Evolutionary conservation across 495 filamentous ascomycete species (phyloP), one percentile per base, ranked within the genome.

Genomic region (Cercophora scortea): DNA sequence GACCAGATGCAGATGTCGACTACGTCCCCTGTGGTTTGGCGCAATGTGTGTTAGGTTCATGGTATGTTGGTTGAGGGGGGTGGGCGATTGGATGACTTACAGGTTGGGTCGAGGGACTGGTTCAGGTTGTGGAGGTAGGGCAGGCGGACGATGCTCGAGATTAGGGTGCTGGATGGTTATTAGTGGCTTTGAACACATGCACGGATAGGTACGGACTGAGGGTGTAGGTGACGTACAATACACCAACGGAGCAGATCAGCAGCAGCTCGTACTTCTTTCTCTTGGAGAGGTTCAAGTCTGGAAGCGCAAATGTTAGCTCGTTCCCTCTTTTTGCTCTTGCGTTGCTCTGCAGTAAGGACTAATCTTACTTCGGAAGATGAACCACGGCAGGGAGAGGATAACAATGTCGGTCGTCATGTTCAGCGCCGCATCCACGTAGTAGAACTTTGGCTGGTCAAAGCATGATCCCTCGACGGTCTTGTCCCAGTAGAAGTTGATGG

Each of bases 1-100:
- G 50, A 47, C 50, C 50, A 52, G 43, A 52, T 52, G 43, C 50
- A 52, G 18, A 47, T 46, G 18, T 52, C 50, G 18, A 52, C 50
- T 6, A 52, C 50, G n/a, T 52, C 16, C 50, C 50, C 50, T 52
- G 17, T 39, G 36, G 6, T 38, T 11, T 32, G 34, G 18, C 9
- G 10, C 42, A 11, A 11, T 3, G 10, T 4, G 6, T 43, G n/a
- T 34, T 16, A 43, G 13, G 10, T 1, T 17, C 13, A 43, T 34
- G 25, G 25, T 25, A 25, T 25, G 25, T 6, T 34, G 39, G 36
- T 19, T 3, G 39, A 16, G 1, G 25, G 32, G 34, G 9, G 10
- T 9, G 25, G 18, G 11, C n/a, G n/a, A n/a, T n/a, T n/a, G n/a
- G n/a, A 17, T 39, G 32, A 15, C 50, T 19, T 46, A 52, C 50